Percentiles rank a stretch among this genome's conserved stretches.
Evolutionary conservation across 768 basidiomycete species (phyloP).

Genomic region (Suillus decipiens): DNA sequence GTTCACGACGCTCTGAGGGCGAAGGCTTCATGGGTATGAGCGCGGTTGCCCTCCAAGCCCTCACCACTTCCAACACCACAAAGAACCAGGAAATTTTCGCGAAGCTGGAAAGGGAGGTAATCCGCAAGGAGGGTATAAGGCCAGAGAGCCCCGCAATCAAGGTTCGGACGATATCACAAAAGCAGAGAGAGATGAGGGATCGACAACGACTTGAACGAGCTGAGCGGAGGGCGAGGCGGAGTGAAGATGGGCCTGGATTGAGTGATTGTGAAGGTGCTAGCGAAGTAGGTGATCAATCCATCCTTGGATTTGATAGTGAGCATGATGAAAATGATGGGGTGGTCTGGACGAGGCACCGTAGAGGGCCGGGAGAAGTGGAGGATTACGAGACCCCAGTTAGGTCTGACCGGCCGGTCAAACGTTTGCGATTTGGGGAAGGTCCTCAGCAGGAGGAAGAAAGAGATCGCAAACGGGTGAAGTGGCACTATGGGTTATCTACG

Average conservation of each 20-base stretch:
- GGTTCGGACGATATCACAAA: slow-evolving; percentile 65
- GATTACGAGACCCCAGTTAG: slow-evolving; percentile 71
- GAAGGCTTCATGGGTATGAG: slow-evolving; percentile 66
- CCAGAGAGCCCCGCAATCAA: slow-evolving; percentile 83
- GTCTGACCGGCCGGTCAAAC: slow-evolving; percentile 42
- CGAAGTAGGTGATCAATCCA: slow-evolving; percentile 13
- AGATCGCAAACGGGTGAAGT: slow-evolving; percentile 66
- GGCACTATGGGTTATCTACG: slow-evolving; percentile 70
- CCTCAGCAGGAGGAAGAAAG: slow-evolving; percentile 29
- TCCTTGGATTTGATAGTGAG: slow-evolving; percentile 10
- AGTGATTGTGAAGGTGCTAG: slow-evolving; percentile 34
- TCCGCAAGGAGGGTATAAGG: slow-evolving; percentile 66
- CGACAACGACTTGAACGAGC: slow-evolving; percentile 59
- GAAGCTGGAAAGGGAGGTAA: slow-evolving; percentile 66
- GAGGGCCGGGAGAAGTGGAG: slow-evolving; percentile 80
- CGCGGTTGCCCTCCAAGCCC: slow-evolving; percentile 62
- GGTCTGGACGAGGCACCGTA: slow-evolving; percentile 42
- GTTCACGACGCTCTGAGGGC: slow-evolving; percentile 38
- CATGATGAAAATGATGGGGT: slow-evolving; percentile 31
- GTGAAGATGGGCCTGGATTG: slow-evolving; percentile 32
- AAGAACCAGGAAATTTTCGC: slow-evolving; percentile 69
- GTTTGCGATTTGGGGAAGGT: slow-evolving; percentile 38
- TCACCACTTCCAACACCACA: slow-evolving; percentile 72
- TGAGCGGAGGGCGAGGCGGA: slow-evolving; percentile 54
- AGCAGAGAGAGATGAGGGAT: slow-evolving; percentile 63